Evolutionary conservation across 768 basidiomycete genomes (phyloP).

Genomic region (Pisolithus tinctorius): DNA sequence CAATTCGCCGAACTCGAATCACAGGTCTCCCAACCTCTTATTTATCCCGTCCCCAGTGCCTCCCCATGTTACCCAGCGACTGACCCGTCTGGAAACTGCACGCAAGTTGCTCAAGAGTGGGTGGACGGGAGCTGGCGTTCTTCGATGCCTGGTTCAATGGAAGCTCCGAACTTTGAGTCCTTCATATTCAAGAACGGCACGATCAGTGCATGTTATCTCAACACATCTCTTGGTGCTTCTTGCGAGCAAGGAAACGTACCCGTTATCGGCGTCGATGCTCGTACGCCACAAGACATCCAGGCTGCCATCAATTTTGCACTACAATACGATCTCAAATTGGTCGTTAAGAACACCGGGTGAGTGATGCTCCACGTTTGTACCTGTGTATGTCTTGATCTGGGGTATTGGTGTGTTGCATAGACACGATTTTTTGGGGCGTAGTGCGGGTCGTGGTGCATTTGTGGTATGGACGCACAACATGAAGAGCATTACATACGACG

Average conservation of each 20-base stretch:
- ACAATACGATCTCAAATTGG: conserved; percentile 10
- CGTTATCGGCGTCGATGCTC: conserved; percentile 16
- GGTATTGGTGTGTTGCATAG: conserved; percentile 5
- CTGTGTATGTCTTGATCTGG: background rate
- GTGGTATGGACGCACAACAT: conserved; percentile 37
- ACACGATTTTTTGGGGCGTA: conserved; percentile 36
- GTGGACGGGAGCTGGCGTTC: conserved; percentile 35
- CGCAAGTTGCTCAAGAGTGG: conserved; percentile 21
- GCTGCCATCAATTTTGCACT: conserved; percentile 16
- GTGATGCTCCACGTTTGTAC: background rate
- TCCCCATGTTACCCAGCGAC: conserved; percentile 35
- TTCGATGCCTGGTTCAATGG: conserved; percentile 34
- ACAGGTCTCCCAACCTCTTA: conserved; percentile 37
- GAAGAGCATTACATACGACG: conserved; percentile 30
- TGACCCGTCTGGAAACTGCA: conserved; percentile 34
- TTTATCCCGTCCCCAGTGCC: conserved; percentile 35
- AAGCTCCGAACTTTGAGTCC: conserved; percentile 27
- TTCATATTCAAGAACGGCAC: conserved; percentile 37
- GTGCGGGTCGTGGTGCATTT: conserved; percentile 31
- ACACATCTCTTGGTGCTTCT: conserved; percentile 20
- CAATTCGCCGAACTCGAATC: conserved; percentile 28
- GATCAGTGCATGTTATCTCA: conserved; percentile 31
- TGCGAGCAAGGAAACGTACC: conserved; percentile 20
- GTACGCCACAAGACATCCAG: conserved; percentile 14
- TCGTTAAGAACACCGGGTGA: conserved; percentile 20